Conservation (phyloP, 2,329 filamentous ascomycete species). For the Zasmidium cellare region DNA sequence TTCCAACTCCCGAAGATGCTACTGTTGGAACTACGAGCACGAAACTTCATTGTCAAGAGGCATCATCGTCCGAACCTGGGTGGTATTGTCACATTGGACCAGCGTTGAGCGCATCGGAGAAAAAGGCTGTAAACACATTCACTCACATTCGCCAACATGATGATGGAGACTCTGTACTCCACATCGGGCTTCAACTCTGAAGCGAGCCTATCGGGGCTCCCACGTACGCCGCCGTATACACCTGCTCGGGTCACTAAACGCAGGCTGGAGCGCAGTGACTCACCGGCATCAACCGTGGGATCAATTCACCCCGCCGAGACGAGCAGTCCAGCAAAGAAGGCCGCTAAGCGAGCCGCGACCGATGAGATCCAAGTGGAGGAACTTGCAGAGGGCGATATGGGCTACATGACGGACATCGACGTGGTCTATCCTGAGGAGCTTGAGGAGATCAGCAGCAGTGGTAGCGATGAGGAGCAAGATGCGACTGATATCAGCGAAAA, state of each 20-base stretch:
- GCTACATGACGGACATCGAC: constrained; percentile 44
- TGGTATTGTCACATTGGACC: constrained; percentile 15
- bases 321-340: constrained; percentile 32
- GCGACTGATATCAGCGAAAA: constrained; percentile 29
- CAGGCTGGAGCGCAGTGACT: constrained; percentile 28
- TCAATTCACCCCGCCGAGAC: constrained; percentile 40
- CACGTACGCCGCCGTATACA: constrained; percentile 34
- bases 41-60: constrained; percentile 32
- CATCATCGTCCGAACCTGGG: constrained; percentile 29
- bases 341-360: constrained; percentile 21
- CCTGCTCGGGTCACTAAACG: constrained; percentile 24
- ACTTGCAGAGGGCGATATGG: constrained; percentile 37
- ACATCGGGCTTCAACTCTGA: constrained; percentile 26
- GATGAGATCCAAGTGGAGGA: constrained; percentile 46
- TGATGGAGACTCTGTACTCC: constrained; percentile 25
- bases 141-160: constrained; percentile 4
- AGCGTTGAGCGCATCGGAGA: constrained; percentile 22
- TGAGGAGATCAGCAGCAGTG: constrained; percentile 28
- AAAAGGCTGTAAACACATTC: not conserved
- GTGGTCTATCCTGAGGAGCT: constrained; percentile 45
- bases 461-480: constrained; percentile 25
- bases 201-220: constrained; percentile 23
- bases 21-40: constrained; percentile 25
- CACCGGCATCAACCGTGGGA: constrained; percentile 33
- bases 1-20: constrained; percentile 29